phyloP scores from a whole-genome alignment of 192 early-diverging fungal genomes.

The Phycomyces blakesleeanus region DNA sequence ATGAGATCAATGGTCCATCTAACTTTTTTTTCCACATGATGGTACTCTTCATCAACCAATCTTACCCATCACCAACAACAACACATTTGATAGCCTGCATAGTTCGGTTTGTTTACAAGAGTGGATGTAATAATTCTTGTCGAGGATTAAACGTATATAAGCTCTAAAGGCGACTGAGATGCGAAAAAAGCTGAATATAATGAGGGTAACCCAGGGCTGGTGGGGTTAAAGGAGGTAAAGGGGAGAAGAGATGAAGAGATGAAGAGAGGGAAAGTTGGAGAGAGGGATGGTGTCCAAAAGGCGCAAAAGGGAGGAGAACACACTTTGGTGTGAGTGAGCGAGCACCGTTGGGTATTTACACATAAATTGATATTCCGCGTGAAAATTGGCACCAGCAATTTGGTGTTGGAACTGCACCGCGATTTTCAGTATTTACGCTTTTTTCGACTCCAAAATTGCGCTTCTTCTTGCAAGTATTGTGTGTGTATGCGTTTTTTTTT shows the following conservation, averaged over 20 bases:
- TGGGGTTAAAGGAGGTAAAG: not conserved
- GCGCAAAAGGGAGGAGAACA: not conserved
- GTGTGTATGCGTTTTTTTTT: too few relatives aligned
- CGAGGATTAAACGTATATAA: too few relatives aligned
- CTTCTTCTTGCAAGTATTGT: too few relatives aligned
- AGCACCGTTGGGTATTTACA: not conserved
- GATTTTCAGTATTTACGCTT: too few relatives aligned
- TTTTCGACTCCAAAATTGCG: too few relatives aligned
- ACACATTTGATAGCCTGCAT: slow-evolving; percentile 36
- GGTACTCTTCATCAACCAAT: not conserved
- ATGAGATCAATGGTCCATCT: not conserved
- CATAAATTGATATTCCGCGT: not conserved
- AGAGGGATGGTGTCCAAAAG: not conserved
- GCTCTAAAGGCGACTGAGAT: not conserved
- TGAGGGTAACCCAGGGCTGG: too few relatives aligned
- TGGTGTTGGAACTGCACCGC: too few relatives aligned
- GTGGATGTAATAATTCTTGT: not conserved
- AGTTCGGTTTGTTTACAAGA: slow-evolving; percentile 1
- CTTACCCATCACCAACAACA: slow-evolving; percentile 34
- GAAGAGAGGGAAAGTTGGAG: not conserved
- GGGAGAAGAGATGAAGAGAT: not conserved
- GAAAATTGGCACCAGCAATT: too few relatives aligned
- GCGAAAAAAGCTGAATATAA: not conserved
- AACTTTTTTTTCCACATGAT: not conserved
- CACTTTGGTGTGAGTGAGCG: not conserved